Conservation (phyloP, 192 early-diverging fungal genomes). For the Backusella parvicylindrica region DNA sequence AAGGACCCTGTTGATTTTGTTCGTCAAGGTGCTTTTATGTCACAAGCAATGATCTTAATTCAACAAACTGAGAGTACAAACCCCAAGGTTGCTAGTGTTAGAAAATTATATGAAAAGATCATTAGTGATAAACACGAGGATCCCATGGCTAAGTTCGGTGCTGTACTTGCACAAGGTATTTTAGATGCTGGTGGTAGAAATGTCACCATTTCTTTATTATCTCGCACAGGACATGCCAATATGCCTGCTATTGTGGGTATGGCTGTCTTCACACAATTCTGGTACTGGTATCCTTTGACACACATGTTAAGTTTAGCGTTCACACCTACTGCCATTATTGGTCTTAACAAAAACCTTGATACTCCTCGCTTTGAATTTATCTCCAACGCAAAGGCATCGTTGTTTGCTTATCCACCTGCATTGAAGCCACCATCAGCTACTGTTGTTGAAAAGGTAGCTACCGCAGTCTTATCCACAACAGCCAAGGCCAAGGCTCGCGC, state of each 20-base stretch:
- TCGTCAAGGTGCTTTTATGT: slow-evolving; percentile 93
- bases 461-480: slow-evolving; percentile 94
- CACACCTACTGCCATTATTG: slow-evolving; percentile 94
- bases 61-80: slow-evolving; percentile 89
- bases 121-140: slow-evolving; percentile 93
- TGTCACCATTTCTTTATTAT: slow-evolving; percentile 90
- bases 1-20: slow-evolving; percentile 98
- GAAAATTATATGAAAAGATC: slow-evolving; percentile 84
- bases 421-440: slow-evolving; percentile 79
- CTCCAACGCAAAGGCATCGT: slow-evolving; percentile 81
- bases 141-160: slow-evolving; percentile 92
- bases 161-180: slow-evolving; percentile 93
- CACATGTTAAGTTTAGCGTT: slow-evolving; percentile 96
- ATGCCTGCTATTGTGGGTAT: slow-evolving; percentile 98
- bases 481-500: slow-evolving; percentile 86
- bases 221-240: slow-evolving; percentile 82
- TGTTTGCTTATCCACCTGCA: slow-evolving; percentile 91
- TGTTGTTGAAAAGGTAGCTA: slow-evolving; percentile 82
- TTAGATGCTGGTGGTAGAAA: slow-evolving; percentile 98
- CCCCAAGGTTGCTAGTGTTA: slow-evolving; percentile 78
- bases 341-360: slow-evolving; percentile 84
- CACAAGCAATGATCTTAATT: slow-evolving; percentile 92
- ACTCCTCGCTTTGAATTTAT: slow-evolving; percentile 83
- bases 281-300: slow-evolving; percentile 99
- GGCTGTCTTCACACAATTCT: slow-evolving; percentile 98